A percentile compares a stretch with the other conserved stretches of the same genome.
These are phyloP conservation scores for Begonia masoniana DNA, from an alignment of 306 rosid species.

Conservation along the genomic window DNA sequence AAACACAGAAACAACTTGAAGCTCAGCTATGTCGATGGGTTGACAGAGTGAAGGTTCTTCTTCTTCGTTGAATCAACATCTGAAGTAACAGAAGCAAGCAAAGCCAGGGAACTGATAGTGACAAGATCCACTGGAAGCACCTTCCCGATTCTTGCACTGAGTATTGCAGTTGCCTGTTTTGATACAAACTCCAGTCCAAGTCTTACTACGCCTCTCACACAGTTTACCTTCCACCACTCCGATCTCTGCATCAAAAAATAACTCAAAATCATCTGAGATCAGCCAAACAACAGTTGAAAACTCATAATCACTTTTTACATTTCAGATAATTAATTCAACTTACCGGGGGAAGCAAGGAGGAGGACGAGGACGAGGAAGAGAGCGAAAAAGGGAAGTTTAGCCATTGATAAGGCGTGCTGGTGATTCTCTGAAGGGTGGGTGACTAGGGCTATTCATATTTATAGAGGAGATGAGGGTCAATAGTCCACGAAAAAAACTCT, in stretches of 20 bases:
- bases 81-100: slow-evolving; percentile 30
- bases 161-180: slow-evolving; percentile 9
- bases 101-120: slow-evolving; percentile 15
- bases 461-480: too few species aligned
- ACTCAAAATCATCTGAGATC: too few species aligned
- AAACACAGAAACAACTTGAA: too few species aligned
- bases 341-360: neutral
- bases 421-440: too few species aligned
- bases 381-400: neutral
- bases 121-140: slow-evolving; percentile 16
- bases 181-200: slow-evolving; percentile 15
- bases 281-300: too few species aligned
- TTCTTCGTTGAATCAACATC: slow-evolving; percentile 6
- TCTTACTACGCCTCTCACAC: slow-evolving; percentile 12
- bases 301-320: too few species aligned
- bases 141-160: slow-evolving; percentile 15
- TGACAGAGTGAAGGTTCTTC: too few species aligned
- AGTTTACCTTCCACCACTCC: slow-evolving; percentile 14
- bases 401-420: neutral
- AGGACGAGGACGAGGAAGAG: neutral
- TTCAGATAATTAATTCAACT: neutral
- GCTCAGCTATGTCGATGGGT: too few species aligned
- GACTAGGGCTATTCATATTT: too few species aligned
- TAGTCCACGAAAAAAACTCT: too few species aligned
- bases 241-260: slow-evolving; percentile 7